A percentile compares a stretch with the other conserved stretches of the same genome.
Evolutionary conservation across 768 basidiomycete species (phyloP).

Genomic region (Mycena latifolia): DNA sequence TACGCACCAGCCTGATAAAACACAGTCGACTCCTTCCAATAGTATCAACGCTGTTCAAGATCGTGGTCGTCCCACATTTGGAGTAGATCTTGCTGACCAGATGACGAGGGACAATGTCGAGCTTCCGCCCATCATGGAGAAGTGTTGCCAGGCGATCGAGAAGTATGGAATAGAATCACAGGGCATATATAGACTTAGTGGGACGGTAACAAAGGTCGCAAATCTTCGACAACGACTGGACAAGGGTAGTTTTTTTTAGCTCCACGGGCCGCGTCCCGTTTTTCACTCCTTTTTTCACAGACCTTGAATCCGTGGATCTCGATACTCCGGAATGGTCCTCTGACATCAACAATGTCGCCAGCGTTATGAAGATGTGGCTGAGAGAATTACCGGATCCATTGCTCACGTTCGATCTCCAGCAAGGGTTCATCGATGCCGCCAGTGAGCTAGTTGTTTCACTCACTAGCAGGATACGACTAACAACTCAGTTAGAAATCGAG

Average conservation of each 20-base stretch:
- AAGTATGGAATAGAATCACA: conserved; percentile 85
- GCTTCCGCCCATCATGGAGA: conserved; percentile 87
- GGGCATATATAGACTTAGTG: conserved; percentile 95
- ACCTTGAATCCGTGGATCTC: conserved; percentile 89
- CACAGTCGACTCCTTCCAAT: conserved; percentile 36
- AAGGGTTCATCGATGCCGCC: conserved; percentile 95
- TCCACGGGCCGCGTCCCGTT: not conserved
- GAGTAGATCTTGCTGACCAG: conserved; percentile 92
- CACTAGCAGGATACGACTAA: conserved; percentile 13
- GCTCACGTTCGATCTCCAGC: conserved; percentile 85
- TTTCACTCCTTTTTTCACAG: conserved; percentile 46
- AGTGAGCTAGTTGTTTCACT: conserved; percentile 65
- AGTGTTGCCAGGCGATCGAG: conserved; percentile 94
- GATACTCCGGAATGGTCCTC: conserved; percentile 90
- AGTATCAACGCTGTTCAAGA: conserved; percentile 58
- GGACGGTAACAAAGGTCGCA: conserved; percentile 88
- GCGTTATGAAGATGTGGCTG: conserved; percentile 95
- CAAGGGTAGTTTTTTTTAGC: conserved; percentile 66
- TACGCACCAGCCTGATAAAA: conserved; percentile 48
- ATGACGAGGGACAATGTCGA: conserved; percentile 93
- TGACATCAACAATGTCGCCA: conserved; percentile 97
- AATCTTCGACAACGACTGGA: conserved; percentile 88
- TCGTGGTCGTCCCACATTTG: conserved; percentile 88
- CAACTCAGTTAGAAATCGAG: conserved; percentile 74
- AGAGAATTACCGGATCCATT: conserved; percentile 96